These are phyloP conservation scores for Hypoxylon sp. DNA, from an alignment of 2,329 filamentous ascomycete species.

Conservation along the genomic window DNA sequence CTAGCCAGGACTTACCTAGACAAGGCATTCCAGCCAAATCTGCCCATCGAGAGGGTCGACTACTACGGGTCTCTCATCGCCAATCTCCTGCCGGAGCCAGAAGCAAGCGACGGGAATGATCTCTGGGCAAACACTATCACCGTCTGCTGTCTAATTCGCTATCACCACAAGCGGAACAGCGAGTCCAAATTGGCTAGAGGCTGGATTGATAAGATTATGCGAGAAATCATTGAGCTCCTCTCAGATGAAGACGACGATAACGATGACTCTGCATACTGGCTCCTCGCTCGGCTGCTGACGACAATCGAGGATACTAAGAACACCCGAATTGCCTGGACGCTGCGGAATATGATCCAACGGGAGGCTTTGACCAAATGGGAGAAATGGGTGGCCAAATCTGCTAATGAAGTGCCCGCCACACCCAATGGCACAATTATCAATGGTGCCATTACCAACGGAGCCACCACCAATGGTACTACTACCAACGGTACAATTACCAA, in stretches of 20 bases:
- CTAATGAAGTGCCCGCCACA: constrained; percentile 1
- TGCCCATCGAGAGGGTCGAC: constrained; percentile 42
- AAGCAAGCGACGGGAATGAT: constrained; percentile 41
- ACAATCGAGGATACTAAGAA: constrained; percentile 47
- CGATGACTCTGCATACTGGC: constrained; percentile 49
- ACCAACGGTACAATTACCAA: not conserved
- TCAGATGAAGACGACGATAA: constrained; percentile 52
- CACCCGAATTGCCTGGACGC: constrained; percentile 46
- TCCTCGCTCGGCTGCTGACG: constrained; percentile 47
- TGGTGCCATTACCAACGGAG: not conserved
- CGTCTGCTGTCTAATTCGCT: constrained; percentile 51
- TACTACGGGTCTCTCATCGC: constrained; percentile 45
- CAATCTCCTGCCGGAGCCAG: constrained; percentile 49
- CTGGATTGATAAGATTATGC: constrained; percentile 47
- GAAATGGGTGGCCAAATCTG: constrained; percentile 44
- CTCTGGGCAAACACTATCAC: constrained; percentile 44
- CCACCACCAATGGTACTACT: not conserved
- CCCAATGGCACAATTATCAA: not conserved
- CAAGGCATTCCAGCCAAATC: constrained; percentile 45
- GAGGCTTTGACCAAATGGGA: constrained; percentile 46
- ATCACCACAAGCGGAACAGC: constrained; percentile 47
- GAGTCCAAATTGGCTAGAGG: constrained; percentile 36
- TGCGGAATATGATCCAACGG: constrained; percentile 48
- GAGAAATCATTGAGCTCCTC: constrained; percentile 50
- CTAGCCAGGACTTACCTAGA: constrained; percentile 50